Evolutionary conservation across 177 flowering plant species (phyloP), one percentile per base, ranked within the genome.

Genomic region (Vitis hybrid): DNA sequence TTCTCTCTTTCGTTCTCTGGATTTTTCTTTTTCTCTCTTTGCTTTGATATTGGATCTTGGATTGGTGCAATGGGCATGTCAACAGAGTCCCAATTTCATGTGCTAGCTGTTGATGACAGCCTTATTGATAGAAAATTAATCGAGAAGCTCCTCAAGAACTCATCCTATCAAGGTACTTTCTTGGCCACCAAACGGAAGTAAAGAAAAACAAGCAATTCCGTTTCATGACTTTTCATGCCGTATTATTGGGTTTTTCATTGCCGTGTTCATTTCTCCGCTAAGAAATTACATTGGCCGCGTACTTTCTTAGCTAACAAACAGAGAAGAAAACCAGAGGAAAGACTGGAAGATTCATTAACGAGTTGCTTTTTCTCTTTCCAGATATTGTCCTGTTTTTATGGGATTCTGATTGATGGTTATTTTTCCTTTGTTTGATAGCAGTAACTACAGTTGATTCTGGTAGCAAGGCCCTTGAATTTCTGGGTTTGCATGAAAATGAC

Each of bases 361-460:
- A 27, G 6, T 40, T 40, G 46, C 46, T 40, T 19, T 57, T 57
- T n/a, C 11, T 32, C 1, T 30, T 56, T 12, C 65, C 51, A 11
- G 2, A 13, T 27, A 46, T 46, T 66, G 46, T 40, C 27, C 52
- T 54, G 27, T 46, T 52, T 56, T 65, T 52, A n/a, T 24, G 24
- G 67, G 58, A 59, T 24, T 76, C 27, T 64, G 12, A 24, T 70
- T 6, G 11, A 14, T 64, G 2, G 14, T 13, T 32, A 27, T 55
- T 51, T 21, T 57, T 65, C 57, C 60, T 21, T 24, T 66, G 0
- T 27, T 68, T 71, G 1, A 48, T 73, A 35, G 70, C 87, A 89
- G 97, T 89, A 46, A 91, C 97, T 66, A 80, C 90, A 21, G 97
- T 89, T 70, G 97, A 89, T 86, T 89, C 92, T 72, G 93, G 93